A percentile compares a stretch with the other conserved stretches of the same genome.
These are phyloP conservation scores for Ricinus communis DNA, from an alignment of 345 rosid species.

Conservation along the genomic window DNA sequence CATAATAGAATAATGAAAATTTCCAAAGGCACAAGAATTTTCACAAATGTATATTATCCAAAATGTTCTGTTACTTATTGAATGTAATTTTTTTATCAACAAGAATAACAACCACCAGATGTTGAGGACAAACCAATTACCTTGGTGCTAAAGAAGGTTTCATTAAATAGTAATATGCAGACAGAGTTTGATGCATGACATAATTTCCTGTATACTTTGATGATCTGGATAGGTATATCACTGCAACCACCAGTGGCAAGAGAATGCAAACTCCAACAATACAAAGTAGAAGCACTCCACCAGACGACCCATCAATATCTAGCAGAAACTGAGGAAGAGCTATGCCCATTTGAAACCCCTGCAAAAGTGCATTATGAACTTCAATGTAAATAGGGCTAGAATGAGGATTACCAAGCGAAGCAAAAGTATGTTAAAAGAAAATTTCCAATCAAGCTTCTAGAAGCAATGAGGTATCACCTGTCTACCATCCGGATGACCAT, in stretches of 20 bases:
- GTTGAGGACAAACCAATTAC: constrained; percentile 33
- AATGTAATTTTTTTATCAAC: neutral
- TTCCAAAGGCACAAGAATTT: no score
- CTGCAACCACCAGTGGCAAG: constrained; percentile 92
- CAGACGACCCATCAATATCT: constrained; percentile 90
- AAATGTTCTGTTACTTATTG: neutral
- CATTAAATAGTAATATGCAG: constrained; percentile 85
- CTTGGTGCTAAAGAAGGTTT: constrained; percentile 98
- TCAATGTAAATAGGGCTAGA: constrained; percentile 18
- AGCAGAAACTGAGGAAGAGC: constrained; percentile 96
- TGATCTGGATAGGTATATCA: constrained; percentile 89
- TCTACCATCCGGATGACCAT: constrained; percentile 99
- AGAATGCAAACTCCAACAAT: constrained; percentile 97
- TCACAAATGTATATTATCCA: no score
- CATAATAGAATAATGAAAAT: no score
- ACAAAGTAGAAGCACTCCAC: constrained; percentile 96
- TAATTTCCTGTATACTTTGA: constrained; percentile 96
- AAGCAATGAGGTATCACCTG: constrained; percentile 50
- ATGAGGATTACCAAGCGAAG: neutral
- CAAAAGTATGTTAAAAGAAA: constrained; percentile 11
- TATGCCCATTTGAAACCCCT: constrained; percentile 99
- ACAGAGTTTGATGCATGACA: constrained; percentile 95
- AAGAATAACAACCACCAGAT: neutral
- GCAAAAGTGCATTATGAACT: constrained; percentile 24
- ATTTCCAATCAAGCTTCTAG: neutral